These are phyloP conservation scores for Cylindrotheca closterium DNA, from an alignment of 108 stramenopile species.

Conservation along the genomic window DNA sequence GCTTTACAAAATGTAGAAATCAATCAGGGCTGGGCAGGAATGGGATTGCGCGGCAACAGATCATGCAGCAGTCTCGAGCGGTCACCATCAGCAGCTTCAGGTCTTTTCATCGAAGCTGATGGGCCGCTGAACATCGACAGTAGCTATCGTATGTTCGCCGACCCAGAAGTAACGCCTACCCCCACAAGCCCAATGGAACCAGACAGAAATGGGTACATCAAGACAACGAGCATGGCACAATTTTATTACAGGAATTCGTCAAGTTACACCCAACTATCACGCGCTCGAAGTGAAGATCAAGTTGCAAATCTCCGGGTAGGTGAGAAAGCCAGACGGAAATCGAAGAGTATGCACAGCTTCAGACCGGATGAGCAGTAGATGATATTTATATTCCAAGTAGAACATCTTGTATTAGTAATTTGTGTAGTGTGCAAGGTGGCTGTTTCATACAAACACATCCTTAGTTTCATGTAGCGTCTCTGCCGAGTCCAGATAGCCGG, in stretches of 20 bases:
- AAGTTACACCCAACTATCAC: conserved; percentile 8
- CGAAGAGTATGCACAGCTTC: no score
- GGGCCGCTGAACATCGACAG: conserved; percentile 31
- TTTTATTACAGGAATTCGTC: conserved; percentile 80
- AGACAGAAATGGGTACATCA: conserved; percentile 49
- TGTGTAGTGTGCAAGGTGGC: no score
- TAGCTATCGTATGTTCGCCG: conserved; percentile 32
- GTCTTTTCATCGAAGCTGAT: conserved; percentile 72
- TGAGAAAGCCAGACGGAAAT: conserved; percentile 7
- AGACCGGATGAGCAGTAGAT: no score
- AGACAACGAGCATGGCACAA: conserved; percentile 86
- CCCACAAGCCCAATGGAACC: neutral
- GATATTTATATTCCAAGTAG: no score
- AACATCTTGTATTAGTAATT: no score
- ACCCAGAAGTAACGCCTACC: neutral
- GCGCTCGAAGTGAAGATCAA: neutral
- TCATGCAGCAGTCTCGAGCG: conserved; percentile 63
- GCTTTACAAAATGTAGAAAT: conserved; percentile 29
- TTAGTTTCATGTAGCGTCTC: conserved; percentile 9
- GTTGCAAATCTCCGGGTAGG: neutral
- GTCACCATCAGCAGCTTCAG: conserved; percentile 59
- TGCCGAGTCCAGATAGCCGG: conserved; percentile 28
- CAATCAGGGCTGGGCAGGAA: conserved; percentile 75
- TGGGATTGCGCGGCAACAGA: conserved; percentile 81
- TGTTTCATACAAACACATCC: no score